Percentiles rank a stretch among this genome's conserved stretches.
phyloP scores from a whole-genome alignment of 768 basidiomycete genomes.

The Rickenella mellea region DNA sequence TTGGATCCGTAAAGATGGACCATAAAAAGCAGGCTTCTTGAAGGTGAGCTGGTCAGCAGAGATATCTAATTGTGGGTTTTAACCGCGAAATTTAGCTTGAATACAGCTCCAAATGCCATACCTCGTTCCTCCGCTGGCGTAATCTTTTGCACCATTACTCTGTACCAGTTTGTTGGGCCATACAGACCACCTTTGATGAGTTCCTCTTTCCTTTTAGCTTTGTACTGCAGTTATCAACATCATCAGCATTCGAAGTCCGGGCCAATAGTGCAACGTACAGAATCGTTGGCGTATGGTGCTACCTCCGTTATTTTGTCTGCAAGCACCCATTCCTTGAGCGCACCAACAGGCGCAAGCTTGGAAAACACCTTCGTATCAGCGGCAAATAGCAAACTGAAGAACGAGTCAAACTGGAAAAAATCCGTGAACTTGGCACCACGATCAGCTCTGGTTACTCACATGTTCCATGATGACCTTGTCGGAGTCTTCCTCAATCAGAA shows the following conservation, averaged over 20 bases:
- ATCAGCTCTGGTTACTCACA: too few relatives aligned
- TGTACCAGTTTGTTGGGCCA: conserved; percentile 30
- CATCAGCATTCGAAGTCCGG: neutral
- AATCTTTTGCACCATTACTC: conserved; percentile 17
- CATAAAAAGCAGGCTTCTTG: conserved; percentile 27
- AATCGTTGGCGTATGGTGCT: conserved; percentile 21
- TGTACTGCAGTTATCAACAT: conserved; percentile 17
- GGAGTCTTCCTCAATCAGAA: conserved; percentile 22
- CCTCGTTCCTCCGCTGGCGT: conserved; percentile 19
- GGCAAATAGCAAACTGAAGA: conserved; percentile 25
- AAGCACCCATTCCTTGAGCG: conserved; percentile 20
- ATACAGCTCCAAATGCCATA: conserved; percentile 8
- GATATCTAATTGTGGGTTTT: too few relatives aligned
- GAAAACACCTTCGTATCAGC: conserved; percentile 16
- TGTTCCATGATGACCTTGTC: conserved; percentile 22
- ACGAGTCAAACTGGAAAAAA: too few relatives aligned
- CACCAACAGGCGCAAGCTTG: conserved; percentile 24
- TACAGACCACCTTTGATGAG: conserved; percentile 22
- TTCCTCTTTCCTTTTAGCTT: conserved; percentile 17
- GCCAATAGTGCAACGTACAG: conserved; percentile 13
- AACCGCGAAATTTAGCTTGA: too few relatives aligned
- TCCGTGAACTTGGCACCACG: too few relatives aligned
- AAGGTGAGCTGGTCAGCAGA: conserved; percentile 18
- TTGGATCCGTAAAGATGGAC: conserved; percentile 22
- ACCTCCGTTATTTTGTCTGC: conserved; percentile 17